Evolutionary conservation across 805 yeast genomes (phyloP).

Genomic region (Saccharomycopsis guyanensis): DNA sequence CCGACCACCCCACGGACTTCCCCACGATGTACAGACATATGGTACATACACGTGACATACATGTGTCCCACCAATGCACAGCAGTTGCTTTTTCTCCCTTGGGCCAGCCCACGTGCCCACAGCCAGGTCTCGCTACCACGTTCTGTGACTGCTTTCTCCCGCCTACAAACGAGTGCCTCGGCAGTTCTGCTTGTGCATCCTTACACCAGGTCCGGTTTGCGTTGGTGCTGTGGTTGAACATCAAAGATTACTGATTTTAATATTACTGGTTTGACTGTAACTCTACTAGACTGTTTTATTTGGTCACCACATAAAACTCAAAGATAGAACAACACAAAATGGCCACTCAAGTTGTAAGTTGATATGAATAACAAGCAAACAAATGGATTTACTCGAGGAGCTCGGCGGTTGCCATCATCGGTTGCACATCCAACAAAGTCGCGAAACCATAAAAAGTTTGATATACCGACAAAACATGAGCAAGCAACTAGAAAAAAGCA

Average conservation of each 20-base stretch:
- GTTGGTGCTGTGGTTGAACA: background rate
- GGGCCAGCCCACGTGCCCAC: too few relatives aligned
- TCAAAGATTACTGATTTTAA: background rate
- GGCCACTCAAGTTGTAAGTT: slow-evolving; percentile 22
- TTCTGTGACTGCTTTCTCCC: too few relatives aligned
- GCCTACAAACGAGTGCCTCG: too few relatives aligned
- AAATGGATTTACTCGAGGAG: background rate
- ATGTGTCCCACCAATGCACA: too few relatives aligned
- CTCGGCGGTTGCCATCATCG: background rate
- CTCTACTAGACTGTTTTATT: background rate
- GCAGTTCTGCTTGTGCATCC: background rate
- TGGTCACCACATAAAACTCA: background rate
- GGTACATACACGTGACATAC: too few relatives aligned
- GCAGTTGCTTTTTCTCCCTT: too few relatives aligned
- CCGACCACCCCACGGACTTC: too few relatives aligned
- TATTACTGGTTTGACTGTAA: background rate
- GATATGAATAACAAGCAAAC: background rate
- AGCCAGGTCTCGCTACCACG: too few relatives aligned
- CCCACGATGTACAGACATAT: too few relatives aligned
- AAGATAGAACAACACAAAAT: slow-evolving; percentile 6
- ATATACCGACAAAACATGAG: background rate
- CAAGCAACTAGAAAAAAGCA: background rate
- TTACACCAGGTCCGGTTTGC: background rate
- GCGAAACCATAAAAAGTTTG: too few relatives aligned
- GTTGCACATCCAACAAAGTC: background rate